Conservation (phyloP, 306 rosid species). For the Quercus rubra region DNA sequence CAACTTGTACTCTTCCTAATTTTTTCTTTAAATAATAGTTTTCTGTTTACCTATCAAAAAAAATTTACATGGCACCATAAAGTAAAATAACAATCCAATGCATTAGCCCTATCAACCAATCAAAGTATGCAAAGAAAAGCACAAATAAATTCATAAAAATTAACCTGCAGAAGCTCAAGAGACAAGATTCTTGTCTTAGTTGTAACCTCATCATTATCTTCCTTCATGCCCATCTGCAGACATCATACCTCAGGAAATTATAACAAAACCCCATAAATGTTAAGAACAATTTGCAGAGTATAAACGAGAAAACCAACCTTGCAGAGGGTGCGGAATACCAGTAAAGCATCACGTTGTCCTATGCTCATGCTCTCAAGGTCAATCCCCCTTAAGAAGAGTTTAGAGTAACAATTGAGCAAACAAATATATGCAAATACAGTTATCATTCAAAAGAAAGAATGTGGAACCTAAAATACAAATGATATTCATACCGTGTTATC, state of each 20-base stretch:
- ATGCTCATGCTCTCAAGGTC: slow-evolving; percentile 94
- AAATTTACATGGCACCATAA: neutral
- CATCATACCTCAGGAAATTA: slow-evolving; percentile 20
- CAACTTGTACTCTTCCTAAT: no score
- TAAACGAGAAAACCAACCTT: slow-evolving; percentile 64
- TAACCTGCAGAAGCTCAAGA: slow-evolving; percentile 99
- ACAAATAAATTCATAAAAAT: slow-evolving; percentile 13
- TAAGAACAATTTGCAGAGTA: slow-evolving; percentile 18
- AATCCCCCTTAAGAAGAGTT: slow-evolving; percentile 68
- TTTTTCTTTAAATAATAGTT: no score
- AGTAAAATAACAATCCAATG: neutral
- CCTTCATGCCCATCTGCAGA: slow-evolving; percentile 98
- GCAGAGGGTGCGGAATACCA: slow-evolving; percentile 98
- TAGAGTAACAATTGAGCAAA: slow-evolving; percentile 16
- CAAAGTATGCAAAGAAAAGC: slow-evolving; percentile 14
- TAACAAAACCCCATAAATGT: slow-evolving; percentile 19
- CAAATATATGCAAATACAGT: slow-evolving; percentile 1
- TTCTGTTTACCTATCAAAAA: no score
- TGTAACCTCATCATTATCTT: slow-evolving; percentile 90
- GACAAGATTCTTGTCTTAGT: slow-evolving; percentile 90
- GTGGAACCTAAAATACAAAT: slow-evolving; percentile 16
- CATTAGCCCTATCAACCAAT: neutral
- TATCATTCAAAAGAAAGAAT: slow-evolving; percentile 12
- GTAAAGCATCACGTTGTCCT: slow-evolving; percentile 82
- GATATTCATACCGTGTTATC: slow-evolving; percentile 73